Percentiles rank a stretch among this genome's conserved stretches.
phyloP scores from a whole-genome alignment of 202 grass and related monocot genomes.

The Bolboschoenoplectus hybrid region DNA sequence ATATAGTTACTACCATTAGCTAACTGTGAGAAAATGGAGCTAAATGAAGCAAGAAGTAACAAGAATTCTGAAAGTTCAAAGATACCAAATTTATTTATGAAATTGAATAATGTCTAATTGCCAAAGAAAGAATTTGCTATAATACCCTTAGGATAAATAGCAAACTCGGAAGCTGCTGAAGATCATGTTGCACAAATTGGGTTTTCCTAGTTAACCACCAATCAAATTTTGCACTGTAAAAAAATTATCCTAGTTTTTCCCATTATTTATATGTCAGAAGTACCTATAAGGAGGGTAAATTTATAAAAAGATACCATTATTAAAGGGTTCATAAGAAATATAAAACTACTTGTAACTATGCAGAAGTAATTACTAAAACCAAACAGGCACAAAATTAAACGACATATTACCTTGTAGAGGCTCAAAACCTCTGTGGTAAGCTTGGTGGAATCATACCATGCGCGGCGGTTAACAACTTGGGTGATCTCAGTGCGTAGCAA shows the following conservation, averaged over 20 bases:
- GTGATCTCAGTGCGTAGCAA: constrained; percentile 93
- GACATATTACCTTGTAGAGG: constrained; percentile 76
- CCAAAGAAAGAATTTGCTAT: neutral
- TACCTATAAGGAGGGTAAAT: neutral
- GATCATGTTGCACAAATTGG: neutral
- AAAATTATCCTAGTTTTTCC: neutral
- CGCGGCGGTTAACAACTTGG: constrained; percentile 88
- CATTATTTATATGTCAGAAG: neutral
- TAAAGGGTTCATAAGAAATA: neutral
- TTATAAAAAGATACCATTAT: neutral
- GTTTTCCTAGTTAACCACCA: neutral
- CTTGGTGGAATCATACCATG: constrained; percentile 93
- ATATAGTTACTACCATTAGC: neutral
- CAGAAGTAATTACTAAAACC: neutral
- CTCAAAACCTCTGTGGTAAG: constrained; percentile 79
- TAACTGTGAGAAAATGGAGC: neutral
- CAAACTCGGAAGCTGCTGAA: neutral
- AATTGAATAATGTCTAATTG: neutral
- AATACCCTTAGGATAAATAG: neutral
- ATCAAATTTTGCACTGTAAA: neutral
- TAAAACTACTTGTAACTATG: constrained; percentile 11
- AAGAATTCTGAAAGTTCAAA: neutral
- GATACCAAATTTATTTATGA: neutral
- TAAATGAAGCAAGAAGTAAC: neutral
- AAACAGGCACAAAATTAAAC: neutral